Conservation (phyloP, 228 moss, liverwort and hornwort genomes). For the Sphagnum magellanicum region DNA sequence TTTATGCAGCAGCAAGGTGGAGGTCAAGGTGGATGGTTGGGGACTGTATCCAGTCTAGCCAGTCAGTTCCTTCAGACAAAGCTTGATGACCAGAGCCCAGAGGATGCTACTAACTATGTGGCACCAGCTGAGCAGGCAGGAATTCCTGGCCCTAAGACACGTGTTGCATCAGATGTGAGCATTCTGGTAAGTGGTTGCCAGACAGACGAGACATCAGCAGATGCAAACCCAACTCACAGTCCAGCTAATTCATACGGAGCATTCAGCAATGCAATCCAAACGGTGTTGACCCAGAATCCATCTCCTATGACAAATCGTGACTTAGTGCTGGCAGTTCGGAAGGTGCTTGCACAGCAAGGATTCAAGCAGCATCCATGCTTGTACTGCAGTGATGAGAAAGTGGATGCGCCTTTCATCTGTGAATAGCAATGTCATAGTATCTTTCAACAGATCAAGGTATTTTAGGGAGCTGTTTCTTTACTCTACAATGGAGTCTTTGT, state of each 20-base stretch:
- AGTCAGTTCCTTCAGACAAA: conserved; percentile 32
- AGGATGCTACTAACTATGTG: conserved; percentile 31
- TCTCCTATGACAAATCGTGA: conserved; percentile 48
- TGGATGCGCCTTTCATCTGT: conserved; percentile 53
- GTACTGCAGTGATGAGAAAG: conserved; percentile 48
- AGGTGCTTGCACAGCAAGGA: conserved; percentile 25
- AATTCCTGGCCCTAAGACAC: conserved; percentile 25
- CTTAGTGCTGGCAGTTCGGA: conserved; percentile 34
- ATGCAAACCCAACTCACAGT: conserved; percentile 61
- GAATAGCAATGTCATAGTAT: neutral
- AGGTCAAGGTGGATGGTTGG: conserved; percentile 29
- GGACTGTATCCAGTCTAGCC: conserved; percentile 41
- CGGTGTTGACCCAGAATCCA: conserved; percentile 19
- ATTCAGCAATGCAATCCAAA: conserved; percentile 56
- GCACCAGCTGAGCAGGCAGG: conserved; percentile 29
- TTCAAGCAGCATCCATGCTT: conserved; percentile 83
- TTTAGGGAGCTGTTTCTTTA: too few relatives aligned
- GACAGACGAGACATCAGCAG: conserved; percentile 70
- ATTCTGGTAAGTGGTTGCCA: conserved; percentile 68
- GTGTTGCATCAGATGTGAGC: conserved; percentile 36
- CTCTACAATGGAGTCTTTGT: too few relatives aligned
- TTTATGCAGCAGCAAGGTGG: conserved; percentile 20
- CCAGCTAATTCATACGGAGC: conserved; percentile 71
- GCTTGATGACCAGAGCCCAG: conserved; percentile 38
- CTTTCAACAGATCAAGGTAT: too few relatives aligned